Evolutionary conservation across 768 basidiomycete genomes (phyloP).

Genomic region (Tricholoma terreum): DNA sequence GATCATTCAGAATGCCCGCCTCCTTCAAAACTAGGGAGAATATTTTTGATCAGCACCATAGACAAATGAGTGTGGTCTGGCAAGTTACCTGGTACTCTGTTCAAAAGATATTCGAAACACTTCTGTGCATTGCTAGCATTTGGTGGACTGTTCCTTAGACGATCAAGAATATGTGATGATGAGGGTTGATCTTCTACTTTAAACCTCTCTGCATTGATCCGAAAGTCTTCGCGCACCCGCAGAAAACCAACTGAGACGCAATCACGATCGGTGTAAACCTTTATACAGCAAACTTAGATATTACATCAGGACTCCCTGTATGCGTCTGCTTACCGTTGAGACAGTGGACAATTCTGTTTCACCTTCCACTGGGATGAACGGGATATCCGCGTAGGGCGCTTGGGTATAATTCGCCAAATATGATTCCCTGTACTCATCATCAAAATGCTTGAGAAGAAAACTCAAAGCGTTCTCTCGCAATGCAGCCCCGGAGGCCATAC

Average conservation of each 20-base stretch:
- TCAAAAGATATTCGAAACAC: not conserved
- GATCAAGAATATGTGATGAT: not conserved
- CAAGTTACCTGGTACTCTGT: not conserved
- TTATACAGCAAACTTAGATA: not conserved
- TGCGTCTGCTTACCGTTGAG: not conserved
- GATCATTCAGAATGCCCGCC: not conserved
- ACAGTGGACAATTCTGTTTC: not conserved
- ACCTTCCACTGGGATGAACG: not conserved
- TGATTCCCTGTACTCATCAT: not conserved
- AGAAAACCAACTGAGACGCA: not conserved
- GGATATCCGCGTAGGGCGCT: not conserved
- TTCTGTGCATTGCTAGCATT: not conserved
- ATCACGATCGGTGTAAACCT: not conserved
- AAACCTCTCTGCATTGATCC: not conserved
- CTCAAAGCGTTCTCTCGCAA: not conserved
- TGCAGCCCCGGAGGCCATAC: not conserved
- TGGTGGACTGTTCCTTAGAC: not conserved
- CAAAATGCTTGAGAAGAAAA: not conserved
- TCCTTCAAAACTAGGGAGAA: not conserved
- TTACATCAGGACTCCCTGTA: not conserved
- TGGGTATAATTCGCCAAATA: not conserved
- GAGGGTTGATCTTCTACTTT: not conserved
- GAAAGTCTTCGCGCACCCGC: not conserved
- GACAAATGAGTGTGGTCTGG: not conserved
- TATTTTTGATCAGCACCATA: not conserved